Base-by-base conservation (phyloP, 176 grass and related monocot species). In the Musa acuminata region DNA sequence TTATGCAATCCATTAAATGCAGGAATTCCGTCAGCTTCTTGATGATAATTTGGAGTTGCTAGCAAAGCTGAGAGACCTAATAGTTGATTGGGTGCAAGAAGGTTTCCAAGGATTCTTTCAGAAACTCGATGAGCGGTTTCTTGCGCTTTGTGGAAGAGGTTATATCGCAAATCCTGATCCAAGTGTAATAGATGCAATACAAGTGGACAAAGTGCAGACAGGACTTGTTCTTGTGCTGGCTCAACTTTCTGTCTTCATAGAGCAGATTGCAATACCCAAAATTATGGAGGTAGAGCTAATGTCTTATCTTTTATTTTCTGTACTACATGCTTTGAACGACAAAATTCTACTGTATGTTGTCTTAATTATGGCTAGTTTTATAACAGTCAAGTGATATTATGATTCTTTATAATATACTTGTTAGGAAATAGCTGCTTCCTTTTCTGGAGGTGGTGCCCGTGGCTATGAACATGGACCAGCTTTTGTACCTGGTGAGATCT, bases 61-160 rank as follows among this genome's bases (percentile, higher is more conserved):
- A 81, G 75, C 84, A 67, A 91, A 94, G 75, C 68, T 99, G 65
- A 89, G 80, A 81, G 91, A 94, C 79, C 82, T 99, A 69, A 87
- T 99, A 84, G 89, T 90, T 81, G 96, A 94, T 80, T 99, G 96
- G 96, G 86, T 94, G 75, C 96, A 99, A 99, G 96, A 99, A 89
- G 96, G 96, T 84, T 99, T 91, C 76, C 96, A 94, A 89, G 86
- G 89, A 21, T 99, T 99, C 72, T 99, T 99, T 85, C 78, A 91
- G 77, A 89, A 94, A 79, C 88, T 99, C 14, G 82, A 99, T 76
- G 76, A 51, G 7, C 86, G 91, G 87, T 99, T 94, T 87, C 82
- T 91, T 82, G 27, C 83, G 66, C 91, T 99, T 74, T 99, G 86
- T 94, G 88, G 96, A 59, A 91, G 80, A 86, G 85, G 80, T 65